A percentile compares a stretch with the other conserved stretches of the same genome.
Evolutionary conservation across 371 early-diverging fungal genomes (phyloP).

Genomic region (Mortierella sp.): DNA sequence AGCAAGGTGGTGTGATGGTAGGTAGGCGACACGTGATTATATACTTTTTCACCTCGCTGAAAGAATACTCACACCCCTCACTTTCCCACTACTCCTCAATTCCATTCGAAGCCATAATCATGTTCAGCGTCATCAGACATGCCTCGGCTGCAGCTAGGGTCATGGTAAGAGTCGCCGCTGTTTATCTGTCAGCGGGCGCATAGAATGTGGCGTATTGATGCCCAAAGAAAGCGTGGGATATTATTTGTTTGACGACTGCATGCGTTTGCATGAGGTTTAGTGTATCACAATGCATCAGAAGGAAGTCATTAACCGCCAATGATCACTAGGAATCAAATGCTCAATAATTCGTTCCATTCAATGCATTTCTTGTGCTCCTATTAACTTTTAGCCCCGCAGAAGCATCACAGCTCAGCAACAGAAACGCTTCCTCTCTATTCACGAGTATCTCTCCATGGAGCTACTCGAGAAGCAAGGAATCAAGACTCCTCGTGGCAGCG

Average conservation of each 20-base stretch:
- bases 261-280: not conserved
- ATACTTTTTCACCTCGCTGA: not conserved
- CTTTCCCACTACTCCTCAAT: slow-evolving; percentile 3
- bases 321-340: not conserved
- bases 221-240: too few relatives aligned
- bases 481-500: slow-evolving; percentile 90
- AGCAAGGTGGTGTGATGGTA: too few relatives aligned
- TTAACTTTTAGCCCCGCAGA: slow-evolving; percentile 62
- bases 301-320: not conserved
- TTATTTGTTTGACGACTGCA: too few relatives aligned
- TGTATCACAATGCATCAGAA: not conserved
- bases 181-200: too few relatives aligned
- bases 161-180: slow-evolving; percentile 62
- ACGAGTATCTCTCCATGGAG: slow-evolving; percentile 96
- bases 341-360: not conserved
- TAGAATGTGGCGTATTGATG: too few relatives aligned
- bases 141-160: slow-evolving; percentile 66
- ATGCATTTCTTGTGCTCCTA: not conserved
- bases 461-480: slow-evolving; percentile 93
- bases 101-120: slow-evolving; percentile 28
- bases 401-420: slow-evolving; percentile 71
- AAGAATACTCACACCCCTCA: slow-evolving; percentile 9
- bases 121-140: slow-evolving; percentile 69
- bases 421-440: slow-evolving; percentile 95
- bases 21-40: too few relatives aligned